Evolutionary conservation across 1,284 basidiomycete species (phyloP), one percentile per base, ranked within the genome.

Genomic region (Puccinia coronata): DNA sequence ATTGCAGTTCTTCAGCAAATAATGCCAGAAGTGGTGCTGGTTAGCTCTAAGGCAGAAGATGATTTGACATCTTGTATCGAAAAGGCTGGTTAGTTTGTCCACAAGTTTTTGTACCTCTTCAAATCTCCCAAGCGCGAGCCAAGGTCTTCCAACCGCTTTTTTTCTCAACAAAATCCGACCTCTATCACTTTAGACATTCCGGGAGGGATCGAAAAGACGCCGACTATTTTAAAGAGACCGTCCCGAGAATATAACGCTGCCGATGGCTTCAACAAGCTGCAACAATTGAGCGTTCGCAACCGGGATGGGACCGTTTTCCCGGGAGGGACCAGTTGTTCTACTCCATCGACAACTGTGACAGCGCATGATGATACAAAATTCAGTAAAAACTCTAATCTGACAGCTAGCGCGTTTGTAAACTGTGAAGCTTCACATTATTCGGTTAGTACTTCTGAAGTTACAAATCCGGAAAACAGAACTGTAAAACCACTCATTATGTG

Each of bases 31-130:
- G 70, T 73, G 9, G 70, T 80, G 11, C 55, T 80, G 43, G 39
- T 80, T n/a, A 72, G 69, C 55, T 72, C 78, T 25, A 80, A 72
- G 43, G 78, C 78, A 8, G 78, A 80, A 20, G 78, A 80, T 9
- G 59, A 39, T 36, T 70, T 80, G 14, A 14, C 71, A 16, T 59
- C 65, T 41, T n/a, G 41, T 51, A 41, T 80, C 43, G 41, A 80
- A 53, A 72, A 72, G 31, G 51, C 70, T 47, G 53, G 78, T 80
- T 12, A 72, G 77, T 47, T 23, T 67, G 67, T 70, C 28, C 11
- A 18, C 2, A 18, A 25, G 36, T n/a, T 36, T 34, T 34, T n/a
- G n/a, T n/a, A n/a, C n/a, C n/a, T n/a, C n/a, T n/a, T n/a, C n/a
- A n/a, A n/a, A n/a, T n/a, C n/a, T n/a, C n/a, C n/a, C n/a, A n/a